Evolutionary conservation across 257 asterid species (phyloP), one percentile per base, ranked within the genome.

Genomic region (Apocynum venetum): DNA sequence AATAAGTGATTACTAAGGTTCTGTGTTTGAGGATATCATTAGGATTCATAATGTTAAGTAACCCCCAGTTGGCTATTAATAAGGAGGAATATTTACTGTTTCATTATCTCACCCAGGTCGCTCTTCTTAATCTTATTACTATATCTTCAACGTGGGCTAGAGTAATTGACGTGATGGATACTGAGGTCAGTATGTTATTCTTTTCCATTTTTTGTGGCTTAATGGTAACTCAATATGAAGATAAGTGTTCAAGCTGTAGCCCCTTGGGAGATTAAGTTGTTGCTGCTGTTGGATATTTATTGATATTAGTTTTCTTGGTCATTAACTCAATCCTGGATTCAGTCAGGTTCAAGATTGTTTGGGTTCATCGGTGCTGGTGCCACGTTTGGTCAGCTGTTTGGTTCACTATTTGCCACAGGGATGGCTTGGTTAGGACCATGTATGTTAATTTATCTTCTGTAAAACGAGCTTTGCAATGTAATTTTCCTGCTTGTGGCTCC

Each of bases 291-390:
- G 36, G 74, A 53, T 59, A 64, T 71, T 61, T 63, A 5, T 12
- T 57, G 0, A 40, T 35, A n/a, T 46, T 40, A 55, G 40, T 15
- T 65, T 43, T 31, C 2, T 49, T 17, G 40, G 64, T 35, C 56
- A 70, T 41, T 75, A 82, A 85, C 86, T 86, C 83, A 49, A 36
- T 80, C 83, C 78, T 81, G 80, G 81, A 78, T 96, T 85, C 97
- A 96, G 98, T 93, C 99, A 96, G 99, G 99, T 88, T 91, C 98
- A 85, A 90, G 99, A 91, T 86, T 96, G 91, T 96, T 96, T 82
- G 99, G 99, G 76, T 96, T 96, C 87, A 90, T 93, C 86, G 99
- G 99, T 76, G 99, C 98, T 84, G 99, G 99, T 74, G 98, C 99
- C 79, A 96, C 99, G n/a, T 75, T 96, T 77, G 99, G 97, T 14